Base-by-base conservation (phyloP, 2,329 filamentous ascomycete genomes). In the Alternaria panax region DNA sequence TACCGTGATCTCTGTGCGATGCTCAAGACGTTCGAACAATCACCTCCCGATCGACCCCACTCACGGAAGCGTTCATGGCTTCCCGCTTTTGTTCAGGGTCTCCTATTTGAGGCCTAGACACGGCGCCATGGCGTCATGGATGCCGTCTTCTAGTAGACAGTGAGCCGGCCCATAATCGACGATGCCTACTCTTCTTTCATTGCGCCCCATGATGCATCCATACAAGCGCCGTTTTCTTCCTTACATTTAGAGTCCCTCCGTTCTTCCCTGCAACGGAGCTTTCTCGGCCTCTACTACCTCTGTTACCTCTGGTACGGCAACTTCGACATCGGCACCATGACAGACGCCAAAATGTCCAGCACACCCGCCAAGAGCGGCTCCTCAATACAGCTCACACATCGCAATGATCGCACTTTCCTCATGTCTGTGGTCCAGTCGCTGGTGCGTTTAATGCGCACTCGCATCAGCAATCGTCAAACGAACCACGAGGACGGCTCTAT, bases 401-500 rank as follows among this genome's bases (percentile, higher is more conserved):
- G 79, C 55, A 64, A 74, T 50, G 76, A 80, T 25, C 78, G 79
- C 52, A 79, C 78, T 46, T 57, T 74, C 28, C 57, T 79, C 22
- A 82, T 79, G 67, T 54, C 68, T 22, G 27, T 81, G 5, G 62
- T 82, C 2, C 78, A 82, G 20, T 67, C 72, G 5, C 18, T 81
- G 20, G 66, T 80, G 8, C 73, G 76, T 7, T 75, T 76, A 1
- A 75, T 83, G 45, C 75, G 75, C 53, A 67, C 67, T 5, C 69
- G 63, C 11, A 68, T 82, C 34, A 74, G 78, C 47, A 68, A 65
- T n/a, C 57, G 70, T 14, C 59, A 63, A 12, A 54, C 64, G 6
- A 69, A 74, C 9, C 73, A 77, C 7, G 78, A 80, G 7, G 65
- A 77, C 20, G 81, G 81, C 41, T 83, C 80, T 3, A 75, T 77